Conservation (phyloP, 495 filamentous ascomycete genomes). For the Penicillium macrosclerotiorum region DNA sequence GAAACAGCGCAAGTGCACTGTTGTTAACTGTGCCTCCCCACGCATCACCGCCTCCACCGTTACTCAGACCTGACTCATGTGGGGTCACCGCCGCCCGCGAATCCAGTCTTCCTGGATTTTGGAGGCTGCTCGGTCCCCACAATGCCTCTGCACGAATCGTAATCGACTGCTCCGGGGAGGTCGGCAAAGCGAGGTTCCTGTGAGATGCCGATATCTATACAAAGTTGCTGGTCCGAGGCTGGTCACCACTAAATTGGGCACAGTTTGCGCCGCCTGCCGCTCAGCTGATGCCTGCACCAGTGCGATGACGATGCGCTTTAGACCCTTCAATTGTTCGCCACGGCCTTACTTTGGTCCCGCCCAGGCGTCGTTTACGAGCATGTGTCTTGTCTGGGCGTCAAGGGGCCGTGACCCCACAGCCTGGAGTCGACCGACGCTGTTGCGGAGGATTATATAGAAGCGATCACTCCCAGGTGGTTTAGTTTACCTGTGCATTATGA, state of each 20-base stretch:
- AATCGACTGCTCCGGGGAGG: slow-evolving; percentile 16
- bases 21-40: slow-evolving; percentile 9
- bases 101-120: not conserved
- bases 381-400: not conserved
- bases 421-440: not conserved
- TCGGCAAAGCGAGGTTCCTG: slow-evolving; percentile 16
- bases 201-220: slow-evolving; percentile 18
- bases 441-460: slow-evolving; percentile 12
- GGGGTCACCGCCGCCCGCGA: slow-evolving; percentile 22
- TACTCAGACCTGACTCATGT: slow-evolving; percentile 43
- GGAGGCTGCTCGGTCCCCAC: slow-evolving; percentile 13
- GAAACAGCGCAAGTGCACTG: too few relatives aligned
- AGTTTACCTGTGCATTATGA: too few relatives aligned
- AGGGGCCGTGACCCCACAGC: slow-evolving; percentile 8
- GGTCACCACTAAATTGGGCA: not conserved
- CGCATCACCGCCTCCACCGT: slow-evolving; percentile 19
- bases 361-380: not conserved
- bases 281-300: slow-evolving; percentile 7
- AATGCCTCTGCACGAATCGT: slow-evolving; percentile 8
- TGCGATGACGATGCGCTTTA: slow-evolving; percentile 3
- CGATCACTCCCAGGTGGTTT: too few relatives aligned
- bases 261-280: not conserved
- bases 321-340: not conserved
- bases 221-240: not conserved
- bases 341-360: not conserved